Base-by-base conservation (phyloP, 2,329 filamentous ascomycete genomes). In the Lasiodiplodia theobromae region DNA sequence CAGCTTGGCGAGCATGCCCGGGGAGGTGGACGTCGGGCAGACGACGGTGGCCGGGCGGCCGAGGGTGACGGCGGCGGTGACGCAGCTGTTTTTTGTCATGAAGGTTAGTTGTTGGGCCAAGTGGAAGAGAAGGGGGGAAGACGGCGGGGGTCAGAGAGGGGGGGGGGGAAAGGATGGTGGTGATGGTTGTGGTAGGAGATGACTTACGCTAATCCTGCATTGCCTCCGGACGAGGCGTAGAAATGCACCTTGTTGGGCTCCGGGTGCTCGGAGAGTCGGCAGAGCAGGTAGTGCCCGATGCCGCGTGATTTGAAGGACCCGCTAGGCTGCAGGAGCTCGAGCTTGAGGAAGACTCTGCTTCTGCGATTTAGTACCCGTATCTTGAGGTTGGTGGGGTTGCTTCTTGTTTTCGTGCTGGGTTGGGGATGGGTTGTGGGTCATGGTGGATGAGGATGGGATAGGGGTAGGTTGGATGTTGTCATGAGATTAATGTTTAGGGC, bases 251-350 rank as follows among this genome's bases (percentile, higher is more conserved):
- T 40, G 73, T 73, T 52, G 74, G 68, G 74, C 70, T 4, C 72
- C 69, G 70, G 81, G 73, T 71, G 79, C 75, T 76, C 75, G 68
- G 80, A 78, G 21, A 83, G 80, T 64, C 77, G 75, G 71, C 84
- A 82, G 65, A 89, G 84, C 77, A 93, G 89, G 76, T 92, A 86
- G 78, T 92, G 87, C 62, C 92, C 92, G 70, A 95, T 88, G 37
- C 91, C 92, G 72, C 82, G 74, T 57, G 92, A 94, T 79, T 96
- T 96, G 88, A 96, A 97, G 49, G 92, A 94, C 71, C 92, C 92
- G 25, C 91, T 91, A 4, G 93, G 93, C 76, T 97, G 93, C 67
- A 94, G 87, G 77, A 92, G 92, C 74, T 96, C 93, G 71, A 96
- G 87, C 79, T 96, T 96, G 75, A 96, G 88, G 79, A 92, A 92